Evolutionary conservation across 768 basidiomycete genomes (phyloP), one percentile per base, ranked within the genome.

Genomic region (Brasilioporus rufonigricans): DNA sequence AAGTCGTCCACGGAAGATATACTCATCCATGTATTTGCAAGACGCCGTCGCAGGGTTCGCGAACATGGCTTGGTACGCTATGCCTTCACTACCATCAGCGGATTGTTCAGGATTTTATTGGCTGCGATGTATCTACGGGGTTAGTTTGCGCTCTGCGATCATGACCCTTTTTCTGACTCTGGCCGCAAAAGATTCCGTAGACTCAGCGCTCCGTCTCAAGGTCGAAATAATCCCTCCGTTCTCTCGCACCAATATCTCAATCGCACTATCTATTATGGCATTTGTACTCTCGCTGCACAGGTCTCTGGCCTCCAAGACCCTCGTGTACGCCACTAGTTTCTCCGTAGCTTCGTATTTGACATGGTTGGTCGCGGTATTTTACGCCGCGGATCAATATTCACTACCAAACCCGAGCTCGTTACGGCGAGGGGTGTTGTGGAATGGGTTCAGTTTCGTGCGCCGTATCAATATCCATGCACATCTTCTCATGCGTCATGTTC

Each of bases 1-100:
- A 80, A 81, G 66, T 76, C 78, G 31, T 82, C 87, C 56, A 66
- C 85, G 35, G 84, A 88, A 66, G 87, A 89, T 56, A 74, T 90
- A 39, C 65, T 89, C 48, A 61, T 85, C 18, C 80, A 86, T 58
- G 75, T 81, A 1, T 81, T 89, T 64, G 81, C 84, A 18, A 76
- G 78, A 51, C 79, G 72, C 43, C 73, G 73, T 61, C 79, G 78
- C n/a, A 80, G 77, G 63, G 80, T 82, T 64, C 67, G 71, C 26
- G 73, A 67, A 53, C 69, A 85, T 46, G 58, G 66, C 38, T 53
- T 75, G 33, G 69, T 87, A 19, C 74, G 84, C 44, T 67, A 61
- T 32, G 41, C 75, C 4, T 73, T 81, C n/a, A 75, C 80, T 55
- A 58, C 72, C 33, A 67, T 75, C 39, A 80, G 77, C 5, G 79